Conservation (phyloP, 2,329 filamentous ascomycete species). For the Ophiobolus disseminans region DNA sequence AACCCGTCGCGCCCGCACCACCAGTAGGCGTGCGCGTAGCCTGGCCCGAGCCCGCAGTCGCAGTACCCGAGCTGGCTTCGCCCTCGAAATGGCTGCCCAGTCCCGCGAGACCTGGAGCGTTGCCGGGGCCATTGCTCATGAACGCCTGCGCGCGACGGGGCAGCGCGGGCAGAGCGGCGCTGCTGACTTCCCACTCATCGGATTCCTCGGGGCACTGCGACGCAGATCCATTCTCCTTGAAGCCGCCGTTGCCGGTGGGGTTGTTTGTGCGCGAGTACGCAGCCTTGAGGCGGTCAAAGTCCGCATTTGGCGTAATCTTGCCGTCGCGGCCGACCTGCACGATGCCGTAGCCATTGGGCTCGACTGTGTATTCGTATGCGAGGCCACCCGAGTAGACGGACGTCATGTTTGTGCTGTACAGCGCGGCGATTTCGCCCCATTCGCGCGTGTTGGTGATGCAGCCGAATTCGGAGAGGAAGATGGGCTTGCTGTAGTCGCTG, state of each 20-base stretch:
- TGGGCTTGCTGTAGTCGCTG: conserved; percentile 46
- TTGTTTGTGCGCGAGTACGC: conserved; percentile 59
- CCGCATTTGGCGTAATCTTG: conserved; percentile 64
- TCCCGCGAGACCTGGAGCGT: conserved; percentile 62
- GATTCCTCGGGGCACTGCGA: conserved; percentile 62
- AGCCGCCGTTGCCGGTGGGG: conserved; percentile 65
- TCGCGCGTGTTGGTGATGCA: conserved; percentile 82
- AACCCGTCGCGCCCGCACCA: too few relatives aligned
- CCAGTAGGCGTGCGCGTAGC: conserved; percentile 33
- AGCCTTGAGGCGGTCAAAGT: conserved; percentile 66
- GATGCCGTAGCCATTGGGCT: conserved; percentile 74
- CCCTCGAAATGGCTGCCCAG: conserved; percentile 49
- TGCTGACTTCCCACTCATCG: conserved; percentile 63
- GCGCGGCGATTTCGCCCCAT: conserved; percentile 78
- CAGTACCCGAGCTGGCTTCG: conserved; percentile 35
- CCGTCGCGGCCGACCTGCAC: conserved; percentile 66
- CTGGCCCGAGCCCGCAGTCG: conserved; percentile 37
- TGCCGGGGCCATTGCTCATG: conserved; percentile 64
- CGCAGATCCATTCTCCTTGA: conserved; percentile 60
- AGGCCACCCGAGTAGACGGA: conserved; percentile 92
- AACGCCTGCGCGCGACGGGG: conserved; percentile 62
- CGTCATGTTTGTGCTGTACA: conserved; percentile 87
- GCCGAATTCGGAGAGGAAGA: conserved; percentile 95
- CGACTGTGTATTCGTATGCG: conserved; percentile 88
- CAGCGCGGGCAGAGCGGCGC: conserved; percentile 62